These are phyloP conservation scores for Penicillium sp. DNA, from an alignment of 2,329 filamentous ascomycete genomes.

Conservation along the genomic window DNA sequence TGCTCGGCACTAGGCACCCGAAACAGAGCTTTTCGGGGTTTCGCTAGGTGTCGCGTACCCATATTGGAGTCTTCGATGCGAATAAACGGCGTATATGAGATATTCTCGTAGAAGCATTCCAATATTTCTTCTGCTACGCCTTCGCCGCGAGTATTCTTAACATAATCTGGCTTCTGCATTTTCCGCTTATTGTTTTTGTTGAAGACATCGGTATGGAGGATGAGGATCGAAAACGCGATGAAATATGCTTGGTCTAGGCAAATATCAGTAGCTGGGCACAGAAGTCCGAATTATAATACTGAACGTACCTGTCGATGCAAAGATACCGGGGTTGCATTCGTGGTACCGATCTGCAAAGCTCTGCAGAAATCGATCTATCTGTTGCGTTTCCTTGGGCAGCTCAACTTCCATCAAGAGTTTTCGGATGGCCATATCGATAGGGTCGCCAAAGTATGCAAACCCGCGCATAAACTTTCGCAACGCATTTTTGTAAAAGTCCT, in stretches of 20 bases:
- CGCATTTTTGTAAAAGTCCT: constrained; percentile 81
- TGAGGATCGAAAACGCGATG: constrained; percentile 93
- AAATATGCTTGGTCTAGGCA: constrained; percentile 87
- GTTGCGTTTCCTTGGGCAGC: constrained; percentile 94
- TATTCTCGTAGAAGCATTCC: constrained; percentile 98
- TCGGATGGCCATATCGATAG: constrained; percentile 95
- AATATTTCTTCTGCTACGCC: constrained; percentile 92
- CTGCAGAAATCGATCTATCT: constrained; percentile 93
- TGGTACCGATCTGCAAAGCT: constrained; percentile 96
- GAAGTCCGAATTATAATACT: background rate
- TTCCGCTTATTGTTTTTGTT: constrained; percentile 99
- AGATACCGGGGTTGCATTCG: constrained; percentile 97
- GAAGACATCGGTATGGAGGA: constrained; percentile 98
- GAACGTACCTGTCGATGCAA: constrained; percentile 68
- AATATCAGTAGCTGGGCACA: background rate
- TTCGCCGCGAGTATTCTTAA: constrained; percentile 91
- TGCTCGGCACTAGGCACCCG: constrained; percentile 68
- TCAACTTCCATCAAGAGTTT: constrained; percentile 97
- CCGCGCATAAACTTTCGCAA: constrained; percentile 93
- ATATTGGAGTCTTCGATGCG: constrained; percentile 87
- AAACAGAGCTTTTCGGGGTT: constrained; percentile 73
- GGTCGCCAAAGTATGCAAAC: constrained; percentile 94
- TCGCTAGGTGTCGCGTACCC: constrained; percentile 73
- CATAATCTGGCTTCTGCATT: constrained; percentile 94
- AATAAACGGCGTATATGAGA: constrained; percentile 97